Evolutionary conservation across 257 asterid genomes (phyloP), one percentile per base, ranked within the genome.

Genomic region (Nicotiana noctiflora): DNA sequence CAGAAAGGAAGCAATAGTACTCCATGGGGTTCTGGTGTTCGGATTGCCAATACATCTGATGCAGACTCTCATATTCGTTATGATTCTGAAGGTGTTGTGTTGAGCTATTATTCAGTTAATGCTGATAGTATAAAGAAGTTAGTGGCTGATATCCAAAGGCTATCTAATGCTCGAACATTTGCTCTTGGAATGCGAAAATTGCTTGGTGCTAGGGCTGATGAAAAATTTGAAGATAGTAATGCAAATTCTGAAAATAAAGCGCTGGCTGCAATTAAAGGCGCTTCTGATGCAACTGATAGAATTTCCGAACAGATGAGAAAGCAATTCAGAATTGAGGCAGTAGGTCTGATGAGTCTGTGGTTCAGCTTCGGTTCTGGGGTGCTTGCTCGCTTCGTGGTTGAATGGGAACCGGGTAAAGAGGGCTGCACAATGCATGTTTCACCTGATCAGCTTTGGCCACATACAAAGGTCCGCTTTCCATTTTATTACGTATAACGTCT

Each of bases 391-490:
- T 94, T 96, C 87, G 98, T 96, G 72, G 98, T 96, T 78, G 98
- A 96, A 86, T 96, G 99, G 99, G 97, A 96, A 84, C 88, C 94
- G 65, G 95, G 97, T 82, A 96, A 92, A 91, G 98, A 89, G 82
- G 99, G 98, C 79, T 96, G 99, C 86, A 93, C 94, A 84, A 93
- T 96, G 97, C 99, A 96, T 85, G 99, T 96, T 83, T 94, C 98
- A 31, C 99, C 98, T 10, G 98, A 96, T 83, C 99, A 96, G 83
- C 97, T 92, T 80, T 96, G 98, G 98, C 98, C 99, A 61, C 99
- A 94, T 64, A 94, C 99, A 9, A 96, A 96, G 99, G 99, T 96
- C 74, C 83, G 89, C 84, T 19, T 46, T 46, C 78, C 40, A 17
- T 67, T 13, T 37, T 65, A 3, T 46, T 21, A 21, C 37, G 12